Base-by-base conservation (phyloP, 2,329 filamentous ascomycete genomes). In the Fusarium acutatum region DNA sequence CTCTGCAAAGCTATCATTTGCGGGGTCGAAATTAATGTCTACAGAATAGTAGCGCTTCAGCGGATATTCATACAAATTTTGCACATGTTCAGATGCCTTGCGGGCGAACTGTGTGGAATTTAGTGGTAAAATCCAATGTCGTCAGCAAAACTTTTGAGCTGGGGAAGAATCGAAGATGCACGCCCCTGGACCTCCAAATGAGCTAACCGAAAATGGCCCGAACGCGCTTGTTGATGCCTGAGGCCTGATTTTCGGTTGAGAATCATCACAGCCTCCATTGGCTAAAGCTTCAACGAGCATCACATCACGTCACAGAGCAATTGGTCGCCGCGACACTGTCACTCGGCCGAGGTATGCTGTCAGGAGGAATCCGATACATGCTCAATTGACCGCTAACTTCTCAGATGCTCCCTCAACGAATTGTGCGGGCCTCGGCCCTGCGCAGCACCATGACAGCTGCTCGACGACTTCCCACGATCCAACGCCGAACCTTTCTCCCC, bases 371-470 rank as follows among this genome's bases (percentile, higher is more conserved):
- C 40, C 13, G 12, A 6, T 12, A 15, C 41, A 12, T 41, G 14
- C 2, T 52, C 64, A 71, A 75, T 73, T 76, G 67, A 67, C 37
- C 28, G 60, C 75, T 77, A 60, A 73, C 56, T 24, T 53, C 32
- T 22, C 78, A 91, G 89, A 91, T 92, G 90, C 86, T 91, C 81
- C 84, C 87, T 75, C 86, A 86, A 83, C 87, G 88, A 84, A 83
- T 91, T 82, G 85, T 83, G 78, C 87, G 87, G 83, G 85, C 82
- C 75, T 83, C 81, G 75, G 81, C 82, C 77, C 78, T 81, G 76
- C 84, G 85, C 79, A 83, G 82, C 66, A 80, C 84, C 72, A 81
- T 86, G 60, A 81, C 84, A 67, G 82, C 84, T 73, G 80, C 83
- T 77, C 85, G 85, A 81, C 85, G 85, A 80, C 81, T 88, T 37